Evolutionary conservation across 1,284 basidiomycete species (phyloP), one percentile per base, ranked within the genome.

Genomic region (Psilocybe mexicana): DNA sequence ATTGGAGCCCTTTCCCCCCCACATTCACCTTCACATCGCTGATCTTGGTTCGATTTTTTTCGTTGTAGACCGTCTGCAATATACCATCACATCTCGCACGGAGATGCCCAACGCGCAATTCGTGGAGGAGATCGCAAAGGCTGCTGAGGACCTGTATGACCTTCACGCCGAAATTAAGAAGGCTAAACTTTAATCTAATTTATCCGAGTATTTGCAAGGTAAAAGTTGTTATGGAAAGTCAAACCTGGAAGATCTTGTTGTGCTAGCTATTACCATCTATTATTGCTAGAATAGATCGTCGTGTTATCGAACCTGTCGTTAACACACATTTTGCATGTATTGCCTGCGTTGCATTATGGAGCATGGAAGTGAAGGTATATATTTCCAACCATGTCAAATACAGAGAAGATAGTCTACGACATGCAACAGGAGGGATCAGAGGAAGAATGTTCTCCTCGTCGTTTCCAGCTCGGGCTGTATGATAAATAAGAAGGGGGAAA

Each of bases 51-150:
- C 35, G 4, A 4, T 33, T 33, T 33, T 6, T 8, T 33, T 33
- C 8, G 30, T 8, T 33, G 30, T 33, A 33, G 90, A 93, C 69
- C 83, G 82, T 63, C 73, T 94, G 26, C 89, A 92, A 67, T 94
- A 86, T 68, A 93, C 92, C 26, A 78, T 94, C 64, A 93, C 92
- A 0, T 92, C 89, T 23, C 79, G 88, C 44, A 85, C 74, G 51
- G 86, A 88, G 67, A 87, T 90, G 83, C 90, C 88, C 10, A 92
- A 92, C 67, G 76, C 76, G 11, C 72, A 78, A 69, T 92, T 93
- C 64, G 76, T 80, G 43, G 69, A 80, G 54, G 88, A 91, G 70
- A 85, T 93, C 55, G 76, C 75, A 61, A 81, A 74, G 56, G 89
- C 90, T 0, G 85, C 89, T 1, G 71, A 80, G 35, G 91, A 93